Percentiles rank a stretch among this genome's conserved stretches.
phyloP scores from a whole-genome alignment of 2,329 filamentous ascomycete genomes.

The Didymella pinodella region DNA sequence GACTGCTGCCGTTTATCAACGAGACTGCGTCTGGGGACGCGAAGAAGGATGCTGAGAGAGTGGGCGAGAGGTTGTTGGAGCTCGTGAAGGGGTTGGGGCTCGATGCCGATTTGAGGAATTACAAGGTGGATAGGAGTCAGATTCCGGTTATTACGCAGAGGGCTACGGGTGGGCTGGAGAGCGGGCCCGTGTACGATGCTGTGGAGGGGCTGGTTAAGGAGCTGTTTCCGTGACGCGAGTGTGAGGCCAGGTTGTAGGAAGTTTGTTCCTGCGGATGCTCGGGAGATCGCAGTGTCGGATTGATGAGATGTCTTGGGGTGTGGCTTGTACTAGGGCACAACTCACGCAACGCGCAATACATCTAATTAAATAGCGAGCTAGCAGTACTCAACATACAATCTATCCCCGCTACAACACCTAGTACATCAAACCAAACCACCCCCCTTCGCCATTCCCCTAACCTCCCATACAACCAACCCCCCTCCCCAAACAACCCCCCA shows the following conservation, averaged over 20 bases:
- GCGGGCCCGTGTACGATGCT: constrained; percentile 53
- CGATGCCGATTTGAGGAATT: constrained; percentile 57
- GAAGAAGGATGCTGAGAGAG: constrained; percentile 54
- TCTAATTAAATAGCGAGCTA: too few relatives aligned
- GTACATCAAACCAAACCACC: too few relatives aligned
- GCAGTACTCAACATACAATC: too few relatives aligned
- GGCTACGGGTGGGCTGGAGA: constrained; percentile 53
- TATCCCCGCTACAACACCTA: too few relatives aligned
- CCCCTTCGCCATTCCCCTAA: too few relatives aligned
- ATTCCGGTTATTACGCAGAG: constrained; percentile 54
- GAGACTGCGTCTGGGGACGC: constrained; percentile 51
- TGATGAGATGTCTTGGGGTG: too few relatives aligned
- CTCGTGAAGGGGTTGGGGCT: constrained; percentile 56
- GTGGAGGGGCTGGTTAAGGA: constrained; percentile 55
- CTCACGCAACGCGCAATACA: too few relatives aligned
- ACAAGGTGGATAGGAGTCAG: constrained; percentile 54
- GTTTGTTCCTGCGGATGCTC: too few relatives aligned
- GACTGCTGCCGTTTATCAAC: constrained; percentile 56
- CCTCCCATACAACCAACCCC: too few relatives aligned
- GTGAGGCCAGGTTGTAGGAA: background rate
- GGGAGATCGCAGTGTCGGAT: too few relatives aligned
- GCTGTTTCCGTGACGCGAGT: constrained; percentile 43
- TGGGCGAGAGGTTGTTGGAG: constrained; percentile 55
- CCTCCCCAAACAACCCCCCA: too few relatives aligned
- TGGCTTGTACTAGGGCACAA: too few relatives aligned